phyloP scores from a whole-genome alignment of 2,329 filamentous ascomycete species.

The Aspergillus jensenii region DNA sequence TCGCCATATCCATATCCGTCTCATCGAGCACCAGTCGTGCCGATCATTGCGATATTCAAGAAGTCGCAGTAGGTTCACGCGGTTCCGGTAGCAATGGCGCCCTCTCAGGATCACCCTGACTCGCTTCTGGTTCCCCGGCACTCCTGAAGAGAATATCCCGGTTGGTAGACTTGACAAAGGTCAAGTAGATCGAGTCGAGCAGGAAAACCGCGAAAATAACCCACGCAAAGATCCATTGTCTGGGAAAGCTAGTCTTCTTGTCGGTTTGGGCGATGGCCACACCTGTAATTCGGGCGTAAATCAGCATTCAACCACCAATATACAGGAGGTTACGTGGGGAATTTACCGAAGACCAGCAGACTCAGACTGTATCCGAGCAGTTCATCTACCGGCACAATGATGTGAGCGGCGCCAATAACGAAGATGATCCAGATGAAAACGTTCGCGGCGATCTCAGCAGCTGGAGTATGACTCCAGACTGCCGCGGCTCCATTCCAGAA shows the following conservation, averaged over 20 bases:
- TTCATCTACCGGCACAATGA: constrained; percentile 70
- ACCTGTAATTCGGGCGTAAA: constrained; percentile 34
- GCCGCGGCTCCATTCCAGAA: constrained; percentile 89
- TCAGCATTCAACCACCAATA: neutral
- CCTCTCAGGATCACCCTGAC: constrained; percentile 50
- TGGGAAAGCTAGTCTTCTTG: constrained; percentile 65
- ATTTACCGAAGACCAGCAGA: constrained; percentile 65
- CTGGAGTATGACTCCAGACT: constrained; percentile 65
- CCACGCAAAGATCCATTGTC: constrained; percentile 94
- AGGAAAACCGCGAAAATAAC: constrained; percentile 76
- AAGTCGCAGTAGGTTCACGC: neutral
- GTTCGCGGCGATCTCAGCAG: constrained; percentile 79
- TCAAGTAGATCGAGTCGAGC: constrained; percentile 58
- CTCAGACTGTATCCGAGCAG: constrained; percentile 79
- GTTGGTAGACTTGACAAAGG: constrained; percentile 33
- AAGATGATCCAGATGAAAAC: constrained; percentile 84
- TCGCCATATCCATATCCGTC: no score
- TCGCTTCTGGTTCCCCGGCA: constrained; percentile 36
- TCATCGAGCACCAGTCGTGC: no score
- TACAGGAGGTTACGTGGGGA: neutral
- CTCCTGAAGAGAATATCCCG: constrained; percentile 38
- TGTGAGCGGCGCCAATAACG: constrained; percentile 73
- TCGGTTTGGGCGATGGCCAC: constrained; percentile 77
- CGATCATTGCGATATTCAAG: neutral
- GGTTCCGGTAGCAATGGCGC: constrained; percentile 52